These are phyloP conservation scores for Alternaria rosae DNA, from an alignment of 2,329 filamentous ascomycete genomes.

Conservation along the genomic window DNA sequence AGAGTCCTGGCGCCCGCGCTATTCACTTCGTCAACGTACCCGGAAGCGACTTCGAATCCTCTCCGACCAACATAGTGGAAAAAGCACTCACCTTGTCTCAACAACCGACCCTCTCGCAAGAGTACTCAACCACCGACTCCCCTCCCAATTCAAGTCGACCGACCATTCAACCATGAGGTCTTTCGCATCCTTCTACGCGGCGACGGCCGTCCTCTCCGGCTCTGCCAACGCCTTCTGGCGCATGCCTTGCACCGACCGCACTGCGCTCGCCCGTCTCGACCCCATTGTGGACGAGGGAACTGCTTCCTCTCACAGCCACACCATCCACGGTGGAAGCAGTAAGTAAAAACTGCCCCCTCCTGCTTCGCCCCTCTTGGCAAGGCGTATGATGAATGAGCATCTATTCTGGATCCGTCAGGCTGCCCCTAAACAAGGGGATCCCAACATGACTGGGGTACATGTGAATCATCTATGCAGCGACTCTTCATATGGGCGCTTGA, in stretches of 20 bases:
- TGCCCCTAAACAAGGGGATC: neutral
- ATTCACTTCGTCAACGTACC: constrained; percentile 15
- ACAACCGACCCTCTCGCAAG: constrained; percentile 6
- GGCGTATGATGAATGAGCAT: constrained; percentile 11
- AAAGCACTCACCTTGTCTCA: constrained; percentile 5
- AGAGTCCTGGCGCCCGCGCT: constrained; percentile 40
- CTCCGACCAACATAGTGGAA: neutral
- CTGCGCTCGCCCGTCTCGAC: constrained; percentile 66
- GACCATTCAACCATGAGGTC: constrained; percentile 39
- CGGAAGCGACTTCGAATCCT: constrained; percentile 1
- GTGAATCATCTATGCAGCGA: neutral
- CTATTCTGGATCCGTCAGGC: constrained; percentile 5
- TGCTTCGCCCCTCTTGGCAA: constrained; percentile 46
- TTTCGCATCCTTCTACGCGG: constrained; percentile 34
- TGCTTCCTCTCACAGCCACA: constrained; percentile 42
- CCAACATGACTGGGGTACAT: neutral
- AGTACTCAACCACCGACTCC: constrained; percentile 6
- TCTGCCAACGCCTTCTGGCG: constrained; percentile 71
- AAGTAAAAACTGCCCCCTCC: constrained; percentile 58
- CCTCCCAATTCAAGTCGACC: constrained; percentile 6
- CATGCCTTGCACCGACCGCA: constrained; percentile 71
- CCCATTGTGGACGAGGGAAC: constrained; percentile 44
- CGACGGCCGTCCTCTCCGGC: constrained; percentile 44
- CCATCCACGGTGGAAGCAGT: constrained; percentile 53
- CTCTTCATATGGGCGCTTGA: constrained; percentile 11